These are phyloP conservation scores for Linum tenue DNA, from an alignment of 345 rosid genomes.

Conservation along the genomic window DNA sequence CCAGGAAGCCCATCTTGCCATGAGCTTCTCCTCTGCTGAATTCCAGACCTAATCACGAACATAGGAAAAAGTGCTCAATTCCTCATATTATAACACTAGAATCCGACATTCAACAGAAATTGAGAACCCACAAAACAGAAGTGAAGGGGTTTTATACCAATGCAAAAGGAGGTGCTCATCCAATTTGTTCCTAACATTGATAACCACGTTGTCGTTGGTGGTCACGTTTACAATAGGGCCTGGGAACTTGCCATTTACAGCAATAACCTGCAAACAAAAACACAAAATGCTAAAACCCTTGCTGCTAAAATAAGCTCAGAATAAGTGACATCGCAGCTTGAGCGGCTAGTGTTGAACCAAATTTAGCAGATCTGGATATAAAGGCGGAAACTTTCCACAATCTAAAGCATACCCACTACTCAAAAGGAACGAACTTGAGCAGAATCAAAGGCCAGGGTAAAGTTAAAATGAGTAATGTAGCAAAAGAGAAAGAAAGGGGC, in stretches of 20 bases:
- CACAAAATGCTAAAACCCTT: background rate
- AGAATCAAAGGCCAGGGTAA: conserved; percentile 15
- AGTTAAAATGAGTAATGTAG: background rate
- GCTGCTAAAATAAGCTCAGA: conserved; percentile 3
- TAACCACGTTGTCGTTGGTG: conserved; percentile 72
- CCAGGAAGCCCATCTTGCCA: conserved; percentile 99
- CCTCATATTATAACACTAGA: background rate
- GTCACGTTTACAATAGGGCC: conserved; percentile 87
- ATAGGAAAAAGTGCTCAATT: background rate
- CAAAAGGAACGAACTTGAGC: conserved; percentile 13
- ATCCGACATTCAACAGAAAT: background rate
- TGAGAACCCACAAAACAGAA: background rate
- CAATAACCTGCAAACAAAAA: conserved; percentile 62
- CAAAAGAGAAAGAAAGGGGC: conserved; percentile 6
- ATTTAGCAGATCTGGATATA: conserved; percentile 38
- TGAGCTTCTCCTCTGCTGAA: conserved; percentile 89
- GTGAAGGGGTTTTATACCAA: conserved; percentile 43
- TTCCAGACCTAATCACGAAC: conserved; percentile 27
- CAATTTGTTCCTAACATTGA: conserved; percentile 83
- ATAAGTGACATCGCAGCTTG: conserved; percentile 8
- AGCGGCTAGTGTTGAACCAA: conserved; percentile 6
- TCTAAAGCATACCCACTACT: conserved; percentile 15
- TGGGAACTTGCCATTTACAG: conserved; percentile 82
- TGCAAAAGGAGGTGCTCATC: conserved; percentile 78
- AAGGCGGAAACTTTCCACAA: conserved; percentile 32